phyloP scores from a whole-genome alignment of 371 early-diverging fungal genomes.

The Umbelopsis sp. region DNA sequence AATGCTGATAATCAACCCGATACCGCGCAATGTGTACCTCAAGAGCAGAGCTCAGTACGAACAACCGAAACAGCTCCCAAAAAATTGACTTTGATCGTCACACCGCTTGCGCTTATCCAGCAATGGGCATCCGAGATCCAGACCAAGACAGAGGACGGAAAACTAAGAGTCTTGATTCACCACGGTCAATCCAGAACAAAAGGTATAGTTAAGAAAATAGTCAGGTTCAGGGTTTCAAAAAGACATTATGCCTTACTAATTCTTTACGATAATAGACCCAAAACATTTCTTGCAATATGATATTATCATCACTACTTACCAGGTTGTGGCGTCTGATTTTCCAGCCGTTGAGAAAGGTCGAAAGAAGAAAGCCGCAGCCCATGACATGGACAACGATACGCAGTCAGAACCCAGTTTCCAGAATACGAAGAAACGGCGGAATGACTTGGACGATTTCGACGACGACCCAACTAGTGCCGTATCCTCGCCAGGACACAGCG shows the following conservation, averaged over 20 bases:
- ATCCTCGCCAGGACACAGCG: not conserved
- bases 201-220: conserved; percentile 21
- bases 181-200: conserved; percentile 56
- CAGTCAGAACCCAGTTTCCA: not conserved
- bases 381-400: not conserved
- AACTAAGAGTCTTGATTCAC: conserved; percentile 60
- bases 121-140: conserved; percentile 73
- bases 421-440: conserved; percentile 17
- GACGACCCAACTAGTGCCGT: not conserved
- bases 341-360: conserved; percentile 21
- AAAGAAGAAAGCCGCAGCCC: conserved; percentile 13
- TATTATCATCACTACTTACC: conserved; percentile 75
- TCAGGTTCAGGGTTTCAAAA: no score
- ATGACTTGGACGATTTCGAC: not conserved
- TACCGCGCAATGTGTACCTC: conserved; percentile 28
- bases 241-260: no score
- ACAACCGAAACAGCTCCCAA: conserved; percentile 22
- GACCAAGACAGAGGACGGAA: conserved; percentile 49
- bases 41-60: conserved; percentile 24
- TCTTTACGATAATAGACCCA: conserved; percentile 22
- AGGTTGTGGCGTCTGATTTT: conserved; percentile 61
- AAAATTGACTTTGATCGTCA: conserved; percentile 65
- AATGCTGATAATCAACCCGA: not conserved
- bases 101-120: conserved; percentile 65
- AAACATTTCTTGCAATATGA: conserved; percentile 59